Evolutionary conservation across 2,329 filamentous ascomycete species (phyloP), one percentile per base, ranked within the genome.

Genomic region (Fusarium proliferatum): DNA sequence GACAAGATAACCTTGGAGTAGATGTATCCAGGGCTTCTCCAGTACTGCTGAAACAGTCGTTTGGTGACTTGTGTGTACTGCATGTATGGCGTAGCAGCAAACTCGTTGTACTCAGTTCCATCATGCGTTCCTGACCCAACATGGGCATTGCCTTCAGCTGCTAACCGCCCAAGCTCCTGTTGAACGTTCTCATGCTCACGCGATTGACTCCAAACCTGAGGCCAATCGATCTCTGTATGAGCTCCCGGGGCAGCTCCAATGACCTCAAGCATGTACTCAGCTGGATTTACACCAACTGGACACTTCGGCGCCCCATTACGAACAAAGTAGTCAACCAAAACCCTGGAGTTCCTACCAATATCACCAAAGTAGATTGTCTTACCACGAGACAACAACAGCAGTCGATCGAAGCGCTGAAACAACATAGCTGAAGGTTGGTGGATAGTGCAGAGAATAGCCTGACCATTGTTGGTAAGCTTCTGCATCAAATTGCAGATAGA

Each of bases 341-440:
- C 86, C 12, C 82, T 81, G 0, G 89, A 90, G 71, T 89, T 86
- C 4, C 86, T 77, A 3, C 90, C 90, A 36, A 92, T 88, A 3
- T 91, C 87, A 28, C 90, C 90, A 77, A 92, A 92, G 78, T 92
- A 92, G 9, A 92, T 89, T 0, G 89, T 91, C 76, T 85, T 88
- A 3, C 90, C 90, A 36, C 89, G 85, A 16, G 88, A 88, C 4
- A 92, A 82, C 74, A 92, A 87, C 2, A 91, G 81, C 1, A 91
- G 82, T 13, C 86, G 86, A 67, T 91, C 89, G 58, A 91, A 87
- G 39, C 85, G 82, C 59, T 85, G 81, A 75, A 88, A 88, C 7
- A 88, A 75, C 67, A 86, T 82, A 0, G 85, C 85, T 4, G 81
- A 84, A 2, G 86, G 86, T 61, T 88, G 86, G 71, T 88, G 86